A percentile compares a stretch with the other conserved stretches of the same genome.
phyloP scores from a whole-genome alignment of 306 rosid genomes.

The peach (Prunus persica) region DNA sequence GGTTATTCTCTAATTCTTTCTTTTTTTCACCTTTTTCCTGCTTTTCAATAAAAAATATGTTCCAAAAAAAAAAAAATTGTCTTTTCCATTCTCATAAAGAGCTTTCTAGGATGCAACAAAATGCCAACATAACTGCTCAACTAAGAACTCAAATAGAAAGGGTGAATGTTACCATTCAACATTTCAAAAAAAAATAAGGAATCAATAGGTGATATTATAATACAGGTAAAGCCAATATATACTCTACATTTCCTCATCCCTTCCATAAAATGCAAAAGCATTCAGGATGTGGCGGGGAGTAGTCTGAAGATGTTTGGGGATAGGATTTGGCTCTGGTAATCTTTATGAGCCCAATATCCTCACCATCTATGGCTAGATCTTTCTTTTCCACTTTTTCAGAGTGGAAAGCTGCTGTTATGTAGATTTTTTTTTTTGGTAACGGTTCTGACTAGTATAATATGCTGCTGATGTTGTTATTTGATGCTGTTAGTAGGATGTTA shows the following conservation, averaged over 20 bases:
- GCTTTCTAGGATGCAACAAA: background rate
- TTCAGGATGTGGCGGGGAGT: background rate
- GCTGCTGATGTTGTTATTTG: background rate
- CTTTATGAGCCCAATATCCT: too few relatives aligned
- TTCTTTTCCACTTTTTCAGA: too few relatives aligned
- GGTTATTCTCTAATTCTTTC: background rate
- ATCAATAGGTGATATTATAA: too few relatives aligned
- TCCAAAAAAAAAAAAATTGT: too few relatives aligned
- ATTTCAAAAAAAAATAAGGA: background rate
- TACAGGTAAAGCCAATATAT: too few relatives aligned
- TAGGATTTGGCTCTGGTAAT: too few relatives aligned
- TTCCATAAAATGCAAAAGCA: too few relatives aligned
- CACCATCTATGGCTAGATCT: too few relatives aligned
- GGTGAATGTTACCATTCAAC: background rate
- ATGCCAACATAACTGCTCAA: background rate
- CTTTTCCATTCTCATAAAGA: background rate
- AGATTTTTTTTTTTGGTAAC: too few relatives aligned
- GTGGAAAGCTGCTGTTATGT: too few relatives aligned
- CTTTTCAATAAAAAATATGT: background rate
- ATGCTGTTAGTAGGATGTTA: background rate
- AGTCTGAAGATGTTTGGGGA: too few relatives aligned
- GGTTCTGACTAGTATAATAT: background rate
- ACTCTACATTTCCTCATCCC: too few relatives aligned
- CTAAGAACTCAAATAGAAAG: background rate
- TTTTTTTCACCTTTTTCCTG: background rate